Conservation (phyloP, 139 green algal genomes). For the Tetradesmus lagerheimii region DNA sequence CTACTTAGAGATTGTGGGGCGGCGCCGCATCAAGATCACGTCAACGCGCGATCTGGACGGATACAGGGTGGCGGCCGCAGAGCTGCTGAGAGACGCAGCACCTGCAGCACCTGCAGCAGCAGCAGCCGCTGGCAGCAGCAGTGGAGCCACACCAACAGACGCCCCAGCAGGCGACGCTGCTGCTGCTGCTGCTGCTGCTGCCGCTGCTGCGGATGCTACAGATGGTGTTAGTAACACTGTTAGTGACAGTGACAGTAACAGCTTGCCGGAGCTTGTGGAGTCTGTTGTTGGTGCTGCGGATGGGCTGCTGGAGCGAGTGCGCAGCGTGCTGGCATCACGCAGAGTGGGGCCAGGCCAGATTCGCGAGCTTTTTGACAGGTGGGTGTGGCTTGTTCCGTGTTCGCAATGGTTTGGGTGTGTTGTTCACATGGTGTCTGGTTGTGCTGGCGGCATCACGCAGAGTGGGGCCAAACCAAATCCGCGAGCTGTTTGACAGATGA, state of each 20-base stretch:
- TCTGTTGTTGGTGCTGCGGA: background rate
- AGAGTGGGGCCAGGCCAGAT: slow-evolving; percentile 9
- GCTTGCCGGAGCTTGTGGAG: background rate
- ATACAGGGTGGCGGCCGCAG: slow-evolving; percentile 71
- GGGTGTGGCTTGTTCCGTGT: background rate
- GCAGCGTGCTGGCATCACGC: background rate
- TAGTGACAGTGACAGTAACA: background rate
- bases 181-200: background rate
- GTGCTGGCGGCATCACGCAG: background rate
- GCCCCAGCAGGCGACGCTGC: background rate
- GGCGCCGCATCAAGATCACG: slow-evolving; percentile 66
- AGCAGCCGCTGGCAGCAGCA: background rate
- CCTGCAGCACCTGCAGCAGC: background rate
- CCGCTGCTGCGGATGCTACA: background rate
- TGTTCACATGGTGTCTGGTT: background rate
- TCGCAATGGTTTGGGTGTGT: background rate
- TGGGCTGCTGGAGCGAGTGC: slow-evolving; percentile 41
- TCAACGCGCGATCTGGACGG: slow-evolving; percentile 76
- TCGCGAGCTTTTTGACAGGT: slow-evolving; percentile 36
- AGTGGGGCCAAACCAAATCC: background rate
- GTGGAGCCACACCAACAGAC: background rate
- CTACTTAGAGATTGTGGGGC: slow-evolving; percentile 78
- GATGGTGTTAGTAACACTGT: background rate
- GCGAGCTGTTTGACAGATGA: slow-evolving; percentile 32
- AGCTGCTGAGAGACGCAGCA: background rate